Evolutionary conservation across 768 basidiomycete species (phyloP), one percentile per base, ranked within the genome.

Genomic region (Agrocybe chaxingu): DNA sequence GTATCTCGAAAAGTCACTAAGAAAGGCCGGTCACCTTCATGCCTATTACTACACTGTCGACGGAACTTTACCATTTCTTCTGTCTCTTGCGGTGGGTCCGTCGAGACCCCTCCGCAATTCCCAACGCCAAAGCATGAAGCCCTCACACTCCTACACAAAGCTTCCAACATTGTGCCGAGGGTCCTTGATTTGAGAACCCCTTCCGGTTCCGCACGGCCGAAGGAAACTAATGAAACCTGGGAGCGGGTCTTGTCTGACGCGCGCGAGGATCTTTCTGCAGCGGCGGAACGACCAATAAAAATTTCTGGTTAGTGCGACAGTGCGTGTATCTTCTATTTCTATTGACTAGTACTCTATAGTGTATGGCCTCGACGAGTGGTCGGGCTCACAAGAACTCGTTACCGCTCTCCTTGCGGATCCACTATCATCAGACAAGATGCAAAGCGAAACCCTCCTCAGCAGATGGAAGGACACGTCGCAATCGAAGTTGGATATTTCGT

Each of bases 361-460:
- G 9, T 79, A 74, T 59, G 78, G 80, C 9, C 57, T 77, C 45
- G 81, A 84, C 62, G 65, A 78, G 57, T 75, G 70, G 63, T 75
- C 84, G 13, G 73, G 72, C 34, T 71, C 81, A 6, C 68, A 69
- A 34, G 80, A 85, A 30, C 66, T 92, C 3, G 78, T 91, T 13
- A 81, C 82, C 4, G 86, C 87, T 6, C 72, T 92, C 33, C 70
- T 92, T 11, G 78, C 84, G 39, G 82, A 90, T 47, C 88, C 88
- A 10, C 77, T 92, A 55, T 70, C 74, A 2, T 79, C 80, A n/a
- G 77, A 81, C 54, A 52, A 70, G 19, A 58, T 64, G 3, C 71
- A 77, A 51, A 74, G 70, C 44, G 65, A 70, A 31, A 58, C 60
- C 7, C 58, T 87, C 18, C 73, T 71, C 46, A 60, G 70, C 36